Conservation (phyloP, 495 filamentous ascomycete genomes). For the Hypomontagnella submonticulosa region DNA sequence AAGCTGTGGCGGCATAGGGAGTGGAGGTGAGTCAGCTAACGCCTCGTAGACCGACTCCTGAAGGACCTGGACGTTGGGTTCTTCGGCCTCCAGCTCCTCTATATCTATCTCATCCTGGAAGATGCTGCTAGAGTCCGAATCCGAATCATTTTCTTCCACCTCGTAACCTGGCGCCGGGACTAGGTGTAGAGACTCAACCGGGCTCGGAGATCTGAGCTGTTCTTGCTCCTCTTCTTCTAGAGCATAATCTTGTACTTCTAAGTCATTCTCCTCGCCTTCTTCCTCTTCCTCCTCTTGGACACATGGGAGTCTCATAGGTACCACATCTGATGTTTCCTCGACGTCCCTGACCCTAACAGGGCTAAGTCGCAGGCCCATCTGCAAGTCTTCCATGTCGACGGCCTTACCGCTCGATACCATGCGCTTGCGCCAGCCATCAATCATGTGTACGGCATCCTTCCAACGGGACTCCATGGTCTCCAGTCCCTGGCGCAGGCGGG, state of each 20-base stretch:
- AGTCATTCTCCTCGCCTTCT: constrained; percentile 44
- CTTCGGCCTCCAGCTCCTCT: constrained; percentile 60
- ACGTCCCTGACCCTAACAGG: constrained; percentile 65
- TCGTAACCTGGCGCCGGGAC: constrained; percentile 47
- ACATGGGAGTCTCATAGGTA: constrained; percentile 51
- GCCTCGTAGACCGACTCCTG: constrained; percentile 54
- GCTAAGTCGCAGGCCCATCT: constrained; percentile 76
- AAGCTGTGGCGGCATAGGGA: constrained; percentile 54
- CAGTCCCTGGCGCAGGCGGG: constrained; percentile 81
- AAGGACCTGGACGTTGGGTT: constrained; percentile 62
- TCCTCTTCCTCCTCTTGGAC: constrained; percentile 54
- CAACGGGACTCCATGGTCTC: constrained; percentile 91
- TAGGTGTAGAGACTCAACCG: constrained; percentile 48
- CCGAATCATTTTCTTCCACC: constrained; percentile 52
- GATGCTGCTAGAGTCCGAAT: constrained; percentile 61
- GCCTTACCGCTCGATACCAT: constrained; percentile 82
- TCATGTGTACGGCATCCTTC: constrained; percentile 88
- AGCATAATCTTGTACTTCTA: neutral
- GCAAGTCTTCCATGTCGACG: constrained; percentile 84
- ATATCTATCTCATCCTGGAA: constrained; percentile 64
- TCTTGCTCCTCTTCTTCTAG: constrained; percentile 40
- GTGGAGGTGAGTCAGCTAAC: constrained; percentile 47
- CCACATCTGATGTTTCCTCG: constrained; percentile 57
- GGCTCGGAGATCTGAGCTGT: constrained; percentile 30
- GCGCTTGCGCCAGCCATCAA: constrained; percentile 90